Base-by-base conservation (phyloP, 768 basidiomycete genomes). In the Russula virescens region DNA sequence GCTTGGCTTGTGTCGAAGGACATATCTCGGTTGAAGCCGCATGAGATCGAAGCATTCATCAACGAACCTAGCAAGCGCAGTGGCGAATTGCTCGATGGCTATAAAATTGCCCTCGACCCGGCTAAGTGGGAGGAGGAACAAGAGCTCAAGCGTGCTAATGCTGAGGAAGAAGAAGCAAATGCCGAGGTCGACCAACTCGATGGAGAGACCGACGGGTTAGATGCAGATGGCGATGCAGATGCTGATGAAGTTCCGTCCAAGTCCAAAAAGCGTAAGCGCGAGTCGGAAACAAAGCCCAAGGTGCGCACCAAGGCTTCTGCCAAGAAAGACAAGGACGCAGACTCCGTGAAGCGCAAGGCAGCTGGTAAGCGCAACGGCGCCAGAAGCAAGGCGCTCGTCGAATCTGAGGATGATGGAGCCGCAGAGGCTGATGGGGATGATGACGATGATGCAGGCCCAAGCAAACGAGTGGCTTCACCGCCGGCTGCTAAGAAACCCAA, bases 1-100 rank as follows among this genome's bases (percentile, higher is more conserved):
- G 82, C 91, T 21, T 98, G 95, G 95, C 79, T 91, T 46, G 78
- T 84, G 35, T 72, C 87, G 1, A 88, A 88, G 69, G 95, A 97
- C 73, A 85, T 98, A 56, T 89, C 86, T 23, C 82, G 82, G 65
- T 82, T 98, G 26, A 82, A 86, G 69, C 73, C 78, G 6, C 83
- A 89, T 73, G 91, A 92, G 75, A 96, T 98, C 75, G 81, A 89
- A 66, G 80, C 86, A 3, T 97, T 84, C 76, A 82, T 98, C 75
- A 80, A 76, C 66, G 88, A 88, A 70, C 86, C 87, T 19, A 80
- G 78, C 74, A 93, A 92, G 77, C 86, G 83, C 72, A 85, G 82
- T 45, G 85, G 82, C 45, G 90, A 94, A 38, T 83, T 98, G 45
- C 74, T 87, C 23, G 73, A 81, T 57, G 94, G 88, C 16, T 95